These are phyloP conservation scores for Lipomyces sp. DNA, from an alignment of 805 yeast species.

Conservation along the genomic window DNA sequence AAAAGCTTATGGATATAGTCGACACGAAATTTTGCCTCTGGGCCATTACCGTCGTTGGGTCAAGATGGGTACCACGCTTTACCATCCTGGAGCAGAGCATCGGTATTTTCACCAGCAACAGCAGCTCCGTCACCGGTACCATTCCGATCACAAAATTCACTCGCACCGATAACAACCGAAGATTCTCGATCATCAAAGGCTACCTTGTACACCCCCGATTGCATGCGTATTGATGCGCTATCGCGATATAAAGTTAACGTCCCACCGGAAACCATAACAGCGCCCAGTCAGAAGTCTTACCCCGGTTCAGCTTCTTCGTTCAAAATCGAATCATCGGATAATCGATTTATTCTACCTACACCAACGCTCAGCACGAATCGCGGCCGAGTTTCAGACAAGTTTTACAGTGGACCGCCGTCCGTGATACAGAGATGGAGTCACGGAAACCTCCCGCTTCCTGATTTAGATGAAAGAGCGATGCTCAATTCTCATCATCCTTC, in stretches of 20 bases:
- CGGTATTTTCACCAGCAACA: background rate
- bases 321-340: background rate
- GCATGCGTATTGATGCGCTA: slow-evolving; percentile 6
- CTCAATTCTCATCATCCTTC: background rate
- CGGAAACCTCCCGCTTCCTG: background rate
- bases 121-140: background rate
- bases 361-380: background rate
- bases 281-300: slow-evolving; percentile 7
- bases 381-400: background rate
- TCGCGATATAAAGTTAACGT: slow-evolving; percentile 5
- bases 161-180: background rate
- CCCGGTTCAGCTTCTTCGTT: slow-evolving; percentile 7
- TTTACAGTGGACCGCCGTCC: background rate
- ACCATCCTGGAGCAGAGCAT: background rate
- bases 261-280: background rate
- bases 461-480: background rate
- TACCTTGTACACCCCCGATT: background rate
- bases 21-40: background rate
- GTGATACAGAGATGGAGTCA: background rate
- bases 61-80: background rate
- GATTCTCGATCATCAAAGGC: background rate
- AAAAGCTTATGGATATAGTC: background rate
- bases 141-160: background rate
- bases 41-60: background rate
- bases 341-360: background rate